These are phyloP conservation scores for Colletotrichum theobromicola DNA, from an alignment of 2,329 filamentous ascomycete species.

Conservation along the genomic window DNA sequence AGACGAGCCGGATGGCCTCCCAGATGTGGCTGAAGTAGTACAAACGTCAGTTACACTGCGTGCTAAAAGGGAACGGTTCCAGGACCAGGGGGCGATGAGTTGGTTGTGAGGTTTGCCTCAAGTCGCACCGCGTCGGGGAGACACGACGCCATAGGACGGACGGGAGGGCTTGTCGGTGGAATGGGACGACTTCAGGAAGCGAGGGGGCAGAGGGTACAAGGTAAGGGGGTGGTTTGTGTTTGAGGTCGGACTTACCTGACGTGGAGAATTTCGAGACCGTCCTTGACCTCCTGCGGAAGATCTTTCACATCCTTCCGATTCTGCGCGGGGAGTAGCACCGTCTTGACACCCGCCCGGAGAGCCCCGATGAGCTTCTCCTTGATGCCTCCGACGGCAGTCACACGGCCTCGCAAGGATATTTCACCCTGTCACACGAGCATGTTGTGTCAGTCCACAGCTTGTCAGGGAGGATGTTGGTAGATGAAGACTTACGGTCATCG, in stretches of 20 bases:
- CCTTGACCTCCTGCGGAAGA: conserved; percentile 85
- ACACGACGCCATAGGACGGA: conserved; percentile 16
- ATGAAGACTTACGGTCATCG: conserved; percentile 77
- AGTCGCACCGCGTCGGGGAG: conserved; percentile 21
- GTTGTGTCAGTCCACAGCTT: conserved; percentile 12
- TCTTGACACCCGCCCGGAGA: conserved; percentile 90
- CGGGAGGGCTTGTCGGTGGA: not conserved
- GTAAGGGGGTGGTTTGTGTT: conserved; percentile 36
- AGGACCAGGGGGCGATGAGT: not conserved
- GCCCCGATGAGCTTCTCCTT: conserved; percentile 99
- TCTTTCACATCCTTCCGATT: conserved; percentile 95
- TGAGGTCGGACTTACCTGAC: conserved; percentile 70
- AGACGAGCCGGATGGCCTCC: conserved; percentile 90
- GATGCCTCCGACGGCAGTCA: conserved; percentile 95
- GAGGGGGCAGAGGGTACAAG: conserved; percentile 36
- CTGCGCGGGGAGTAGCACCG: conserved; percentile 83
- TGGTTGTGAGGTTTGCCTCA: conserved; percentile 18
- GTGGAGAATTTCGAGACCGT: conserved; percentile 86
- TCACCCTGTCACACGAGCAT: conserved; percentile 54
- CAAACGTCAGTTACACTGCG: conserved; percentile 23
- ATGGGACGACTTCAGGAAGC: conserved; percentile 19
- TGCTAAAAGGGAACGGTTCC: conserved; percentile 12
- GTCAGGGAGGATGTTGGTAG: not conserved
- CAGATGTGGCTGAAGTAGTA: conserved; percentile 75
- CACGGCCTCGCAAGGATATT: conserved; percentile 82